A percentile compares a stretch with the other conserved stretches of the same genome.
These are phyloP conservation scores for Elsinoe necatrix DNA, from an alignment of 2,329 filamentous ascomycete species.

Conservation along the genomic window DNA sequence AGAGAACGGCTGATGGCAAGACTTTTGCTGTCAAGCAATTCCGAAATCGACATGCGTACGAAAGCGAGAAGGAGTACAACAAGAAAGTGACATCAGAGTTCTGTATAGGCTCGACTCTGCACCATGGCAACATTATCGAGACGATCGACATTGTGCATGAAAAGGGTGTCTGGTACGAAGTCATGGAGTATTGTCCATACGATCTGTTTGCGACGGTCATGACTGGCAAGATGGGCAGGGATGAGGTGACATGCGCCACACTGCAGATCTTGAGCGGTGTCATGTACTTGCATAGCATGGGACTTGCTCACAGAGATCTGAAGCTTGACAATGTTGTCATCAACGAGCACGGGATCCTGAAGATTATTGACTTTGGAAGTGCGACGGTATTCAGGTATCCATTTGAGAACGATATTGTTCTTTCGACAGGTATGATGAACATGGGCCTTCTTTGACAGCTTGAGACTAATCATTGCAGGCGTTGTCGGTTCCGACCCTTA, in stretches of 20 bases:
- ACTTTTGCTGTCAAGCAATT: slow-evolving; percentile 99
- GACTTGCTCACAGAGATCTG: slow-evolving; percentile 85
- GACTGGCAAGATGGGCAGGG: slow-evolving; percentile 92
- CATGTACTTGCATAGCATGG: slow-evolving; percentile 89
- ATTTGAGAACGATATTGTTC: slow-evolving; percentile 80
- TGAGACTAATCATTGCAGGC: slow-evolving; percentile 38
- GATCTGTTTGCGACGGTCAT: slow-evolving; percentile 98
- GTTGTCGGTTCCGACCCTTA: slow-evolving; percentile 89
- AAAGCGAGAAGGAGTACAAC: slow-evolving; percentile 89
- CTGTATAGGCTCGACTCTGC: slow-evolving; percentile 91
- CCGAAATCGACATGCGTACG: slow-evolving; percentile 80
- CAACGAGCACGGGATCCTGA: slow-evolving; percentile 94
- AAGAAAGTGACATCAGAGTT: slow-evolving; percentile 99
- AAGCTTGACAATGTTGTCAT: slow-evolving; percentile 98
- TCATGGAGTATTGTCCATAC: slow-evolving; percentile 97
- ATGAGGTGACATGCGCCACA: slow-evolving; percentile 85
- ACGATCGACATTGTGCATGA: slow-evolving; percentile 95
- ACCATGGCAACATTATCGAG: slow-evolving; percentile 97
- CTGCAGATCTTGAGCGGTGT: slow-evolving; percentile 92
- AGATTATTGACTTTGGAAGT: slow-evolving; percentile 97
- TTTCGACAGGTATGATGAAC: slow-evolving; percentile 60
- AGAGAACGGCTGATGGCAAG: slow-evolving; percentile 80
- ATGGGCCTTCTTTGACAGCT: slow-evolving; percentile 14
- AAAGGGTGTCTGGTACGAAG: slow-evolving; percentile 90
- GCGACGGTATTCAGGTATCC: slow-evolving; percentile 96